Base-by-base conservation (phyloP, 1,139 yeast species). In the Yamadazyma pseudoaaseri region DNA sequence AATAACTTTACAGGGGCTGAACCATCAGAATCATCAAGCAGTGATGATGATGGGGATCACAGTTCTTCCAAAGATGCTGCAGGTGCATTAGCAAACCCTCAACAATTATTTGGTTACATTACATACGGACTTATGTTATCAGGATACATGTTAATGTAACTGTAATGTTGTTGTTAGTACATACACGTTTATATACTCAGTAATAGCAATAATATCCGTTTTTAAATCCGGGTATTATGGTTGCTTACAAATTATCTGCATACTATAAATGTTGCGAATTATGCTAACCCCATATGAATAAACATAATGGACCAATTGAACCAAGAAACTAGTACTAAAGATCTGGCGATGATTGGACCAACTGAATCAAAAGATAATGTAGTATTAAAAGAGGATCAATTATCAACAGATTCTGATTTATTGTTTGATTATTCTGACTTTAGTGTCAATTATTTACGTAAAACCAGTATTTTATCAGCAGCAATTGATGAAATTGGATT, bases 401-500 rank as follows among this genome's bases (percentile, higher is more conserved):
- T 31, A 3, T 20, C 31, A 5, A 33, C 31, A 5, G 35, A 30
- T 12, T 25, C 30, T 16, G 38, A 37, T 13, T 15, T 44, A 14
- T 20, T 44, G n/a, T 44, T 32, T 22, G 46, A 43, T 14, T 15
- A 20, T 4, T 16, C 30, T 10, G 49, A 40, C 18, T 46, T 46
- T 20, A 35, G 37, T 29, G 36, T 36, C 11, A 45, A 43, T 17
- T 68, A 66, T 39, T 41, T 67, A 26, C 58, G 53, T 27, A 67
- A 68, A 39, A 57, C 70, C 9, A 54, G 50, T 33, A 39, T 66
- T 20, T 41, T 67, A 11, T 45, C 68, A 2, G 45, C 45, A 5
- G 66, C 69, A 11, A 65, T 68, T 28, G 68, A 65, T 42, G 57
- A 57, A 27, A 60, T 68, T 21, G 74, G 73, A 3, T 68, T 63